Base-by-base conservation (phyloP, 495 filamentous ascomycete genomes). In the Penicillium diatomitis region DNA sequence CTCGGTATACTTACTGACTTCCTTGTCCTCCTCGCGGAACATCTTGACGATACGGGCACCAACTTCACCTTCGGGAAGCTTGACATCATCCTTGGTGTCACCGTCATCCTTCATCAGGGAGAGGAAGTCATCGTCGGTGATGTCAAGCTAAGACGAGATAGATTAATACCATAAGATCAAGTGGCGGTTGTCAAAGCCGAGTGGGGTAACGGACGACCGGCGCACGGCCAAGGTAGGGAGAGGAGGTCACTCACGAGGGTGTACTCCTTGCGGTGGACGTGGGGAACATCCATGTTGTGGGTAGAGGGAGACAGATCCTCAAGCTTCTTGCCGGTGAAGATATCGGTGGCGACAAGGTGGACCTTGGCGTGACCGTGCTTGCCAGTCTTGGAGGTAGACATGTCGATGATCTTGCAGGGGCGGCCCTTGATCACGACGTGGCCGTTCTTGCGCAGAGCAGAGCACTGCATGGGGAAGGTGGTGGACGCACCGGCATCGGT, bases 341-440 rank as follows among this genome's bases (percentile, higher is more conserved):
- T 96, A 68, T 99, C 92, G 68, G 91, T 82, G 65, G 87, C 92
- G 62, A 94, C 83, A 52, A 99, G 73, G 78, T 99, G 90, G 68
- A 97, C 92, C 85, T 99, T 99, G 72, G 92, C 92, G 85, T 99
- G 92, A 71, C 92, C 92, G 86, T 99, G 92, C 87, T 99, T 99
- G 71, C 92, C 92, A 54, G 92, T 99, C 89, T 99, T 99, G 67
- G 92, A 99, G 74, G 92, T 99, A 53, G 87, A 91, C 92, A 99
- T 99, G 65, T 96, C 92, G 70, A 96, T 87, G 62, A 99, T 99
- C 84, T 96, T 97, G 90, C 92, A 99, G 54, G 92, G 92, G 61
- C 92, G 91, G 68, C 77, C 73, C 82, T 99, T 97, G 75, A 99
- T 97, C 63, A 91, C 86, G 75, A 99, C 92, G 74, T 83, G 82